phyloP scores from a whole-genome alignment of 441 rosid species.

The Isatis lusitanica region DNA sequence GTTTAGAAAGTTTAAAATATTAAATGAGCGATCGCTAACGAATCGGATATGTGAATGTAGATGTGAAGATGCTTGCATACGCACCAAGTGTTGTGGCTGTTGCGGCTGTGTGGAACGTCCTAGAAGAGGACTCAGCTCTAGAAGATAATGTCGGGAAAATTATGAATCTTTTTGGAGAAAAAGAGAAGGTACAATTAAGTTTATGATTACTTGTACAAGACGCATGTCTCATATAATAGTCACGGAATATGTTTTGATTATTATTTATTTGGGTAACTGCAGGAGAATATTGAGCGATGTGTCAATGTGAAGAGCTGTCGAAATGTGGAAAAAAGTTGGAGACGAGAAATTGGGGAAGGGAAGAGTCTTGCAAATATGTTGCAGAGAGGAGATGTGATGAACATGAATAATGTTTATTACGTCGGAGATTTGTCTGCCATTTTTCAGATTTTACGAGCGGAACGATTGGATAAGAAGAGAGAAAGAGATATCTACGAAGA shows the following conservation, averaged over 20 bases:
- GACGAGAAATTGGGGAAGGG: slow-evolving; percentile 23
- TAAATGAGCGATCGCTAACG: not conserved
- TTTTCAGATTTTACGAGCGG: slow-evolving; percentile 25
- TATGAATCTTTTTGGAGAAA: slow-evolving; percentile 36
- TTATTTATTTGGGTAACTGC: not conserved
- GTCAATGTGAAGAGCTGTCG: slow-evolving; percentile 32
- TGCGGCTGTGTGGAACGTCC: slow-evolving; percentile 44
- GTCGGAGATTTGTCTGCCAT: not conserved
- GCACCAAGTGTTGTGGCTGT: slow-evolving; percentile 55
- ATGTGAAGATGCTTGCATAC: slow-evolving; percentile 44
- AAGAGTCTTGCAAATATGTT: slow-evolving; percentile 52
- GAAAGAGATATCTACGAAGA: not conserved
- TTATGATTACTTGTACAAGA: not conserved
- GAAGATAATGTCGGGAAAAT: slow-evolving; percentile 17
- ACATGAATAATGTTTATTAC: not conserved
- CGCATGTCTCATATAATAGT: too few species aligned
- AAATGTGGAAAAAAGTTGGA: not conserved
- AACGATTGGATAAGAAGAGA: slow-evolving; percentile 11
- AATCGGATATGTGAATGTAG: slow-evolving; percentile 27
- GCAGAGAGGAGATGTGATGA: slow-evolving; percentile 18
- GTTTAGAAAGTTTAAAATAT: not conserved
- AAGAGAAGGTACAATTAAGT: slow-evolving; percentile 39
- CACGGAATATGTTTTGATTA: not conserved
- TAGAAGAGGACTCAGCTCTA: slow-evolving; percentile 36
- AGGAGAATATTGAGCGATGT: slow-evolving; percentile 53